phyloP scores from a whole-genome alignment of 164 flowering plant genomes.

The Nymphaea colorata region DNA sequence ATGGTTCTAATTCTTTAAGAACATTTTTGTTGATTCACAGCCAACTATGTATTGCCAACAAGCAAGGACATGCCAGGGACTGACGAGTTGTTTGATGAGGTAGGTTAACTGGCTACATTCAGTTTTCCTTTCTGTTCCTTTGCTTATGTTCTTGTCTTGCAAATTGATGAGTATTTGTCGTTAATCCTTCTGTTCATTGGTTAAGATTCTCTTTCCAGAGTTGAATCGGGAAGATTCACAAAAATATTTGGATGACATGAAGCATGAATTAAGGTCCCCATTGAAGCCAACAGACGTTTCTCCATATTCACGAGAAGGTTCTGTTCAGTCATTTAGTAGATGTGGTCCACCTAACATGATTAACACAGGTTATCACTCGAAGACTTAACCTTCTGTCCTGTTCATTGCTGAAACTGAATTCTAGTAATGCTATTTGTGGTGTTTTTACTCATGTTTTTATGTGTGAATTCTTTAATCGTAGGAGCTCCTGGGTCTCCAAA shows the following conservation, averaged over 20 bases:
- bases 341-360: neutral
- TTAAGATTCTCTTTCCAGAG: constrained; percentile 41
- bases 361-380: neutral
- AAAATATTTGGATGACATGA: constrained; percentile 46
- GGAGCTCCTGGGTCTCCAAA: neutral
- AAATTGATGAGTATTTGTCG: neutral
- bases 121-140: neutral
- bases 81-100: constrained; percentile 57
- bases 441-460: too few relatives aligned
- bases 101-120: constrained; percentile 3
- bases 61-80: constrained; percentile 45
- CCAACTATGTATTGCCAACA: constrained; percentile 36
- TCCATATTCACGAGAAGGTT: constrained; percentile 17
- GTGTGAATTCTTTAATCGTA: too few relatives aligned
- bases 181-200: neutral
- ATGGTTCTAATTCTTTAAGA: too few relatives aligned
- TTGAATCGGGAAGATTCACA: constrained; percentile 30
- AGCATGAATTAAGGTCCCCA: constrained; percentile 18
- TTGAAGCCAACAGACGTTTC: constrained; percentile 4
- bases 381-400: neutral
- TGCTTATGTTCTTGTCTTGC: neutral
- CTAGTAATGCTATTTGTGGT: too few relatives aligned
- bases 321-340: constrained; percentile 15
- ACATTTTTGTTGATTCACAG: constrained; percentile 17
- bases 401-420: neutral